Base-by-base conservation (phyloP, 2,329 filamentous ascomycete genomes). In the Drechslerella stenobrocha region DNA sequence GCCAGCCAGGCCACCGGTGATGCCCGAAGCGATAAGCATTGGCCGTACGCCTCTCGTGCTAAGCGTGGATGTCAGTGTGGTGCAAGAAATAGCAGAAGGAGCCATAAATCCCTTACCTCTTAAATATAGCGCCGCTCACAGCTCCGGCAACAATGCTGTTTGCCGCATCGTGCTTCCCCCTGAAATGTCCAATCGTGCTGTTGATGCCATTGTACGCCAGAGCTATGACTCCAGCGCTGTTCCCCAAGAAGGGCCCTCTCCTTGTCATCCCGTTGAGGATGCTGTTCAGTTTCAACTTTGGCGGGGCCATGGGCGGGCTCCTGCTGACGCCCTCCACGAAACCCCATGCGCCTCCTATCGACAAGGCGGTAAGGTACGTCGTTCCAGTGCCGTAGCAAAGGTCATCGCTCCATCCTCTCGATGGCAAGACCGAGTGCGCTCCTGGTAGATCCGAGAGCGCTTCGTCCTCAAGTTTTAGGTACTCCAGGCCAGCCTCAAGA, bases 351-450 rank as follows among this genome's bases (percentile, higher is more conserved):
- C 93, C 93, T 77, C 93, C 93, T 72, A 95, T 76, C 37, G 87
- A 83, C 74, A 98, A 80, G 4, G 88, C 93, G n/a, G 88, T 81
- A 67, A 98, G 81, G 76, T 98, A 98, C 75, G 90, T 96, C 70
- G 92, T 86, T 73, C 93, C 93, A 20, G 93, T 95, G 75, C 95
- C 93, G 77, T 98, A 98, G 79, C 93, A 97, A 66, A 98, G 84
- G 77, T 98, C 93, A 76, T 98, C 93, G 69, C 91, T 95, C 85
- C 95, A 98, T 76, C 93, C 93, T 77, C 93, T 87, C 59, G 91
- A 96, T 42, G 95, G 93, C 56, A 98, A 83, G 56, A 91, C 87
- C 42, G 92, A 95, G 76, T 89, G 88, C 65, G 86, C 83, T 74
- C 90, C 91, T 48, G 91, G 90, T 18, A 95, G 83, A 74, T 95